Percentiles rank a stretch among this genome's conserved stretches.
Evolutionary conservation across 2,329 filamentous ascomycete genomes (phyloP).

Genomic region (Sporothrix inflata): DNA sequence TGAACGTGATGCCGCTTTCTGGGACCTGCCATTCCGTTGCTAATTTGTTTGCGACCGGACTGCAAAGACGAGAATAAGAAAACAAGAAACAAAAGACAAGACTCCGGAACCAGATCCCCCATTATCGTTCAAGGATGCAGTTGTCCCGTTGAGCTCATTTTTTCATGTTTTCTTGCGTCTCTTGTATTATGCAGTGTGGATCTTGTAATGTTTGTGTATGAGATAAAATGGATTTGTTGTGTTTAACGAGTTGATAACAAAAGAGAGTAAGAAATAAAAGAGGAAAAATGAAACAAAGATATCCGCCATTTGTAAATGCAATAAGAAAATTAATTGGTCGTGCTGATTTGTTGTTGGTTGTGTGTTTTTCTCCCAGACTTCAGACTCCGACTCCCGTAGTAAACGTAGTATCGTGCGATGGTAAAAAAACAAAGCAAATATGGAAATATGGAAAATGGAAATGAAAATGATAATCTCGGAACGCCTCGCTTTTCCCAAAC

Average conservation of each 20-base stretch:
- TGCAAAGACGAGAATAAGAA: background rate
- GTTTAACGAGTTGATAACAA: background rate
- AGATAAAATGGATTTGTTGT: background rate
- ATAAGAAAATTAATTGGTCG: constrained; percentile 13
- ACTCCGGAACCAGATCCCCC: background rate
- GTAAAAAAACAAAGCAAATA: background rate
- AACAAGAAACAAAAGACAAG: background rate
- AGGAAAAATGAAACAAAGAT: background rate
- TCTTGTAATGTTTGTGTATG: background rate
- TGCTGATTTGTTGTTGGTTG: background rate
- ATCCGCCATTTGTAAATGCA: constrained; percentile 25
- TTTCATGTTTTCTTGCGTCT: background rate
- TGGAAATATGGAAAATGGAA: background rate
- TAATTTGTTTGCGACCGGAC: background rate
- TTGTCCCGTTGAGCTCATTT: background rate
- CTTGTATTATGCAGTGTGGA: background rate
- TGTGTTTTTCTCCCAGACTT: background rate
- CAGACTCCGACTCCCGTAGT: constrained; percentile 21
- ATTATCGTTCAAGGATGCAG: background rate
- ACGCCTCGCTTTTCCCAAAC: constrained; percentile 32
- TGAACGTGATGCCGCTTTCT: background rate
- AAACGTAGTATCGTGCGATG: constrained; percentile 6
- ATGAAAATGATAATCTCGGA: constrained; percentile 9
- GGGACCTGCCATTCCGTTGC: background rate
- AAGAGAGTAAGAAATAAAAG: background rate